Evolutionary conservation across 371 early-diverging fungal species (phyloP), one percentile per base, ranked within the genome.

Genomic region (Saksenaea vasiformis): DNA sequence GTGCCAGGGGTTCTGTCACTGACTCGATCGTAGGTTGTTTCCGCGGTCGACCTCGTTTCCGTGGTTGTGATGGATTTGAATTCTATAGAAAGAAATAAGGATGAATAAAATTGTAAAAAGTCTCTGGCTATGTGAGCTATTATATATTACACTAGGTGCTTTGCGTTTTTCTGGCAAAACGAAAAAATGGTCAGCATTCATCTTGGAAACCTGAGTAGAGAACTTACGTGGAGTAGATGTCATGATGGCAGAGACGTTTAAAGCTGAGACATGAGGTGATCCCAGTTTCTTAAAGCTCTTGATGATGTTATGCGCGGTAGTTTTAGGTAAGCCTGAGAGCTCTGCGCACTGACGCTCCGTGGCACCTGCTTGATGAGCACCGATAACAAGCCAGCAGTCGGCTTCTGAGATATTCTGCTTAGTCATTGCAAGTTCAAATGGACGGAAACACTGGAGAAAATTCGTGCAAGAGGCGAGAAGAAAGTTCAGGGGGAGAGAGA

Each of bases 31-130:
- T 22, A 19, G 24, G 7, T 47, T 17, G 64, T 31, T 67, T 73
- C n/a, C 68, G 74, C 36, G 74, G 74, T 54, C 74, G 68, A 1
- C 74, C 74, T 62, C 74, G 64, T 53, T 73, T 73, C 31, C 71
- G 67, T 39, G 71, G 64, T 39, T 62, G 62, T 58, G 17, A 43
- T 10, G 39, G 11, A 36, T 36, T 39, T 27, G 9, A 19, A 22
- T 11, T 17, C 5, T 27, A 47, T 17, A 17, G 27, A 15, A 13
- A 27, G 22, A 35, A 14, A 31, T 11, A 39, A 61, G 34, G 44
- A 41, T 24, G 17, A 28, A 44, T 36, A 17, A 43, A 17, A 38
- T 15, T 13, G 17, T 41, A 11, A 34, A 36, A 19, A 54, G 38
- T 36, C 22, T 51, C 17, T 15, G 19, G 44, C 36, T 35, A 44